These are phyloP conservation scores for Akanthomyces muscarius DNA, from an alignment of 2,329 filamentous ascomycete genomes.

Conservation along the genomic window DNA sequence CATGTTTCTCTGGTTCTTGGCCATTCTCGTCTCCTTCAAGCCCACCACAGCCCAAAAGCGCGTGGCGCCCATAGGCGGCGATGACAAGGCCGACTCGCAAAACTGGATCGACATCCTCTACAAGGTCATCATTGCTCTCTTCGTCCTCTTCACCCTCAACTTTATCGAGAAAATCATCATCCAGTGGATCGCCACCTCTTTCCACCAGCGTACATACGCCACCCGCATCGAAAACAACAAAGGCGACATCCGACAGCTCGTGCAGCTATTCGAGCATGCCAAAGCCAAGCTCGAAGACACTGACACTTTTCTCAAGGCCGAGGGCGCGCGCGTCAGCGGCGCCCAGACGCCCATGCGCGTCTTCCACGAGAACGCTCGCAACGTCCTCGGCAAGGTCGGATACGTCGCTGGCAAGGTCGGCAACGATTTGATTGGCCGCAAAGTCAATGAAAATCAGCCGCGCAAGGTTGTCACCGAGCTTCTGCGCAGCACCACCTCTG, in stretches of 20 bases:
- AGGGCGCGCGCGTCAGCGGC: conserved; percentile 48
- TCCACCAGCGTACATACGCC: conserved; percentile 86
- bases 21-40: conserved; percentile 78
- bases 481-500: conserved; percentile 65
- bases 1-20: conserved; percentile 88
- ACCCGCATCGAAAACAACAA: conserved; percentile 91
- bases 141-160: conserved; percentile 76
- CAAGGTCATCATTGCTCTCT: conserved; percentile 82
- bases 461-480: conserved; percentile 80
- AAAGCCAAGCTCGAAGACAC: conserved; percentile 64
- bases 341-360: conserved; percentile 69
- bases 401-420: conserved; percentile 82
- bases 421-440: conserved; percentile 83
- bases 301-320: conserved; percentile 46
- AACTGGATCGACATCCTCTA: conserved; percentile 75
- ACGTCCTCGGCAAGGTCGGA: conserved; percentile 74
- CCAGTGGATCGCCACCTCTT: conserved; percentile 89
- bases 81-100: conserved; percentile 41
- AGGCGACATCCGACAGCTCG: conserved; percentile 67
- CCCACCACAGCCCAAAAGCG: conserved; percentile 69
- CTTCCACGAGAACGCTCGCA: conserved; percentile 70
- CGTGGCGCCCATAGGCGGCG: conserved; percentile 27
- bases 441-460: conserved; percentile 69
- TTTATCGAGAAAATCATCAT: conserved; percentile 90
- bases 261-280: conserved; percentile 62